phyloP scores from a whole-genome alignment of 2,329 filamentous ascomycete species.

The Diaporthe sp. region DNA sequence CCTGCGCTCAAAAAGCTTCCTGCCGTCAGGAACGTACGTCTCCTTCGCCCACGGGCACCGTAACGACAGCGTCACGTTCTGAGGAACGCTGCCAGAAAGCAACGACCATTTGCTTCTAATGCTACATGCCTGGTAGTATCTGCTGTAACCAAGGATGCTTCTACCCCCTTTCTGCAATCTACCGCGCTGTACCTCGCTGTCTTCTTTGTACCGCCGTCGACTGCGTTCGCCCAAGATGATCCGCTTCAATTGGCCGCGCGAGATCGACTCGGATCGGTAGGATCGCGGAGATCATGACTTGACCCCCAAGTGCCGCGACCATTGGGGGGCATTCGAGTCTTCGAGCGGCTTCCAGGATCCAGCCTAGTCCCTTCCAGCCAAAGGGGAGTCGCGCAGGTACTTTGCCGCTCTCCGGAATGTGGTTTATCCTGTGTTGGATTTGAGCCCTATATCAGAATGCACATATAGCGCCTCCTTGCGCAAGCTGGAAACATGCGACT shows the following conservation, averaged over 20 bases:
- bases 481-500: slow-evolving; percentile 46
- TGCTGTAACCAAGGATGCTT: not conserved
- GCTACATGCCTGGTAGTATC: not conserved
- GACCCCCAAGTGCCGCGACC: slow-evolving; percentile 6
- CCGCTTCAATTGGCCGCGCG: slow-evolving; percentile 16
- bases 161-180: not conserved
- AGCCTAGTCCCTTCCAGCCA: slow-evolving; percentile 5
- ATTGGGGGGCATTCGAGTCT: not conserved
- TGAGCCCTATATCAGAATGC: slow-evolving; percentile 22
- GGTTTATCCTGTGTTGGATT: not conserved
- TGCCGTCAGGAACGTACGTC: not conserved
- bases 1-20: not conserved
- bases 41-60: not conserved
- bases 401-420: slow-evolving; percentile 2
- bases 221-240: slow-evolving; percentile 6
- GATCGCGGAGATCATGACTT: slow-evolving; percentile 25
- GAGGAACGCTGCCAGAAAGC: not conserved
- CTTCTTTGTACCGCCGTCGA: not conserved
- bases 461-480: slow-evolving; percentile 29
- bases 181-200: not conserved
- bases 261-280: slow-evolving; percentile 33
- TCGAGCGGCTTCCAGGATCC: not conserved
- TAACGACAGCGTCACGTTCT: slow-evolving; percentile 2
- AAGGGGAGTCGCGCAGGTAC: not conserved
- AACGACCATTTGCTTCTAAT: not conserved